A percentile compares a stretch with the other conserved stretches of the same genome.
phyloP scores from a whole-genome alignment of 441 rosid species.

The Arabidopsis hybrid region DNA sequence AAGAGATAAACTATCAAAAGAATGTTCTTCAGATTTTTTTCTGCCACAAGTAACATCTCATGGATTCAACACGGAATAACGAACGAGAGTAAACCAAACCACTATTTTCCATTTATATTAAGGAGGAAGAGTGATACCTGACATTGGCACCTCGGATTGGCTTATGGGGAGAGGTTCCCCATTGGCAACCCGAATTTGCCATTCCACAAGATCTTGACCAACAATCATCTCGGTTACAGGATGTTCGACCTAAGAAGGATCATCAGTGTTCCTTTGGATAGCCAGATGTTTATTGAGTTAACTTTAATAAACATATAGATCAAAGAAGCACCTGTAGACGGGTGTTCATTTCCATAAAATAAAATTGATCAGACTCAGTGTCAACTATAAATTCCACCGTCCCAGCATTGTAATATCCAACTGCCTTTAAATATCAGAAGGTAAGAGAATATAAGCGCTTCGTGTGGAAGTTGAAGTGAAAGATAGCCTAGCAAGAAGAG shows the following conservation, averaged over 20 bases:
- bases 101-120: not conserved
- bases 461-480: constrained; percentile 37
- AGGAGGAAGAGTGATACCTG: constrained; percentile 55
- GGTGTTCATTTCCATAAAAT: constrained; percentile 99
- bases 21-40: not conserved
- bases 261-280: constrained; percentile 27
- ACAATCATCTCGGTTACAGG: constrained; percentile 99
- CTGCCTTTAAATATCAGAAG: constrained; percentile 73
- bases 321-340: constrained; percentile 82
- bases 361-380: constrained; percentile 78
- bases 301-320: constrained; percentile 18
- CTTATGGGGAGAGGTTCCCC: constrained; percentile 85
- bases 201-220: constrained; percentile 95
- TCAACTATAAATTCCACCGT: constrained; percentile 97
- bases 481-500: constrained; percentile 37
- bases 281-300: constrained; percentile 10
- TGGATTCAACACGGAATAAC: not conserved
- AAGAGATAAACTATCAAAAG: not conserved
- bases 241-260: constrained; percentile 82
- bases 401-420: constrained; percentile 94
- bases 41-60: not conserved
- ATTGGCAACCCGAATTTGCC: constrained; percentile 95
- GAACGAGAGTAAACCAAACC: not conserved
- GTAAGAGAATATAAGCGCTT: constrained; percentile 45
- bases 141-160: constrained; percentile 84